These are phyloP conservation scores for Barnettozyma hawaiiensis DNA, from an alignment of 1,139 yeast genomes.

Conservation along the genomic window DNA sequence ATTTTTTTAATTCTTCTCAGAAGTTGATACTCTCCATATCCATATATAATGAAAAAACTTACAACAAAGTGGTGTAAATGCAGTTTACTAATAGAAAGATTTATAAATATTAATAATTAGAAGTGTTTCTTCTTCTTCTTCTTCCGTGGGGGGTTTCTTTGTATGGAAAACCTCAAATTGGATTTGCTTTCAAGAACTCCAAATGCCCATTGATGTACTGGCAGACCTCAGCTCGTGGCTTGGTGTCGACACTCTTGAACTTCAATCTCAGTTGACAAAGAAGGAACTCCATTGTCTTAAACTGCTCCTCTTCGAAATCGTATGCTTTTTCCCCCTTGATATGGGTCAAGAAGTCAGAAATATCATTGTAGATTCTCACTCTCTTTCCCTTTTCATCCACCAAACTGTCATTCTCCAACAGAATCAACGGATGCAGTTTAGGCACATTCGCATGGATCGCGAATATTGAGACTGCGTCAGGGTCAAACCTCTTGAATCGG, in stretches of 20 bases:
- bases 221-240: not conserved
- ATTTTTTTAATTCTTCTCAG: no score
- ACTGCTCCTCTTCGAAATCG: not conserved
- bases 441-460: conserved; percentile 1
- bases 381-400: conserved; percentile 1
- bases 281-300: not conserved
- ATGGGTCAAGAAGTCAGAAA: not conserved
- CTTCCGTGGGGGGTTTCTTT: no score
- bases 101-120: not conserved
- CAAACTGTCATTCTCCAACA: not conserved
- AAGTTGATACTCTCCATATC: no score
- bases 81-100: not conserved
- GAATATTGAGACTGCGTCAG: not conserved
- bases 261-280: not conserved
- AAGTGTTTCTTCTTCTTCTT: not conserved
- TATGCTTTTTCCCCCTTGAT: not conserved
- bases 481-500: not conserved
- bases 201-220: not conserved
- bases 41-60: no score
- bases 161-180: not conserved
- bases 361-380: conserved; percentile 1
- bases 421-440: not conserved
- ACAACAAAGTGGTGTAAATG: no score
- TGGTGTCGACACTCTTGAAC: not conserved
- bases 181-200: not conserved